These are phyloP conservation scores for Rhodotorula graminis DNA, from an alignment of 768 basidiomycete genomes.

Conservation along the genomic window DNA sequence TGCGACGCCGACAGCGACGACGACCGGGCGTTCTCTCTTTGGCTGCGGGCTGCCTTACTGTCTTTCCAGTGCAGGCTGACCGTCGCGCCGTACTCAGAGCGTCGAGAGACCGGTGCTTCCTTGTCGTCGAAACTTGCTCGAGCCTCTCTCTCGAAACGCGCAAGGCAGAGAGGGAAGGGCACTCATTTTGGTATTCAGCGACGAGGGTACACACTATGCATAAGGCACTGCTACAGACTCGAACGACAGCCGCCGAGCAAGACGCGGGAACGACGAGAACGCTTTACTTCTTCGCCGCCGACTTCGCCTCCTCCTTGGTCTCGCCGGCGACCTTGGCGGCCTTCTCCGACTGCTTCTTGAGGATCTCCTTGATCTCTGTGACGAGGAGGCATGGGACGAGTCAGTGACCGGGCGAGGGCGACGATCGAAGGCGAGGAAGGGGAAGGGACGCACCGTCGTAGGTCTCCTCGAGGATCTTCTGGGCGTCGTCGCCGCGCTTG, in stretches of 20 bases:
- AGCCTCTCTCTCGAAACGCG: no score
- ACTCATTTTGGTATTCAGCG: no score
- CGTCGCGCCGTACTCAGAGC: no score
- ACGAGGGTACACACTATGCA: no score
- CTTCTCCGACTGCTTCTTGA: conserved; percentile 37
- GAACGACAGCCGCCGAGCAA: not conserved
- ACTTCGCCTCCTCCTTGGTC: conserved; percentile 35
- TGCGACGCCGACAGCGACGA: no score
- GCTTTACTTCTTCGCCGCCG: conserved; percentile 34
- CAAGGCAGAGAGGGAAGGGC: no score
- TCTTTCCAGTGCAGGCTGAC: no score
- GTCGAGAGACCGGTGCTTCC: no score
- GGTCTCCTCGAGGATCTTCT: conserved; percentile 36
- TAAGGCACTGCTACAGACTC: not conserved
- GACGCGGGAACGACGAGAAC: no score
- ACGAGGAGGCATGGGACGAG: not conserved
- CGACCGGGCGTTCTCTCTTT: no score
- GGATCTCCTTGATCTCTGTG: conserved; percentile 40
- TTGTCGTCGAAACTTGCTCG: no score
- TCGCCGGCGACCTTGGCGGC: conserved; percentile 38
- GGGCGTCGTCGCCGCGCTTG: conserved; percentile 39
- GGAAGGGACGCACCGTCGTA: conserved; percentile 15
- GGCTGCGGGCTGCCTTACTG: no score
- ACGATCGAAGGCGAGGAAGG: not conserved
- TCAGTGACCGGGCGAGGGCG: not conserved